A percentile compares a stretch with the other conserved stretches of the same genome.
phyloP scores from a whole-genome alignment of 163 green algal genomes.

The Prototheca cutis region DNA sequence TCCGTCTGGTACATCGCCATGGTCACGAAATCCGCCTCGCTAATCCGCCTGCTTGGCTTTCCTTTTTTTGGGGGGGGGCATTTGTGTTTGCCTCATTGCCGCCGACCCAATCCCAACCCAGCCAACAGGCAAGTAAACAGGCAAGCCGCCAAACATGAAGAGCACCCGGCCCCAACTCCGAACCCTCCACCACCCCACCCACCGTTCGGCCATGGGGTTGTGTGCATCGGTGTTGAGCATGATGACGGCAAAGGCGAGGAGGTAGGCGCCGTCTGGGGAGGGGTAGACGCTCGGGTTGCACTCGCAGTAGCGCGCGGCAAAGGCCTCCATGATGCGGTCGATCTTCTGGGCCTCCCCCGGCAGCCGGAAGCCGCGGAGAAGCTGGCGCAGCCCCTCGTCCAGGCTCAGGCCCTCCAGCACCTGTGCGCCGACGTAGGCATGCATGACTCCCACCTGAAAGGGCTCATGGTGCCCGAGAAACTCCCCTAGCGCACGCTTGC shows the following conservation, averaged over 20 bases:
- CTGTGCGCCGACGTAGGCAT: constrained; percentile 49
- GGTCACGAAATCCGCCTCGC: constrained; percentile 39
- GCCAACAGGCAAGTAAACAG: too few species aligned
- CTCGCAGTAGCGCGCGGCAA: constrained; percentile 78
- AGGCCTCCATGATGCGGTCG: constrained; percentile 98
- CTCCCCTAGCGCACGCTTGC: constrained; percentile 81
- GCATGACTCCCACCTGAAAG: constrained; percentile 55
- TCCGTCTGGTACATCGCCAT: constrained; percentile 33
- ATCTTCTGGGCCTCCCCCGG: constrained; percentile 99
- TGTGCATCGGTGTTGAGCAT: constrained; percentile 99
- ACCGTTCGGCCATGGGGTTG: constrained; percentile 85
- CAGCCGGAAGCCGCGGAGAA: constrained; percentile 83
- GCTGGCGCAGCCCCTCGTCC: constrained; percentile 71
- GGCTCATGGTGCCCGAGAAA: constrained; percentile 84
- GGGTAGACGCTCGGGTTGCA: constrained; percentile 37
- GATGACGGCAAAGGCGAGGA: constrained; percentile 94
- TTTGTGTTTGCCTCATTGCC: neutral
- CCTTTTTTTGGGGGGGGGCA: neutral
- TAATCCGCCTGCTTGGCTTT: constrained; percentile 41
- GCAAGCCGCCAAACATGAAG: too few species aligned
- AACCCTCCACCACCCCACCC: too few species aligned
- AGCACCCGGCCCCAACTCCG: too few species aligned
- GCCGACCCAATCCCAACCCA: too few species aligned
- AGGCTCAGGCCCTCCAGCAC: constrained; percentile 46
- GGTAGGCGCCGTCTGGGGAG: constrained; percentile 76